Evolutionary conservation across 805 yeast genomes (phyloP).

Genomic region (Kluyveromyces aestuarii): DNA sequence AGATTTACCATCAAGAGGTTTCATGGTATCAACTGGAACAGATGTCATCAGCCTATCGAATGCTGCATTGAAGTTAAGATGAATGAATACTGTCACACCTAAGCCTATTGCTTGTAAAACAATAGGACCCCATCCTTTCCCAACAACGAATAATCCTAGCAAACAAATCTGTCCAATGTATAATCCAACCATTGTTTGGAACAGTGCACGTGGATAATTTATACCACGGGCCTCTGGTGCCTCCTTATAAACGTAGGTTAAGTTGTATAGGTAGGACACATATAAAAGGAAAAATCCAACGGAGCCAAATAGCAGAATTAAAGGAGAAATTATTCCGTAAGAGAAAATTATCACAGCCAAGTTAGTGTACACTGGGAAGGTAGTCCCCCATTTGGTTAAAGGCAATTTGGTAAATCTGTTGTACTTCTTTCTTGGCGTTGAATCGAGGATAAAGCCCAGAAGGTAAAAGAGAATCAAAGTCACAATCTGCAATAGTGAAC

Average conservation of each 20-base stretch:
- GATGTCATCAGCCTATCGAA: conserved; percentile 51
- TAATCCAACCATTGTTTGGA: conserved; percentile 81
- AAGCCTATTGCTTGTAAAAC: conserved; percentile 62
- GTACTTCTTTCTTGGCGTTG: conserved; percentile 61
- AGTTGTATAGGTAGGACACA: conserved; percentile 70
- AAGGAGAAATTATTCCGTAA: conserved; percentile 69
- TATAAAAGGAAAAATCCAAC: conserved; percentile 64
- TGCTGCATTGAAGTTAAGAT: conserved; percentile 53
- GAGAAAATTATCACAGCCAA: conserved; percentile 61
- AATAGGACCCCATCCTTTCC: conserved; percentile 93
- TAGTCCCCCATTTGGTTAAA: conserved; percentile 60
- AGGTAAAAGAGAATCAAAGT: conserved; percentile 51
- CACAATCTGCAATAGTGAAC: conserved; percentile 53
- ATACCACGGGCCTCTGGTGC: conserved; percentile 70
- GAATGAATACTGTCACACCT: conserved; percentile 59
- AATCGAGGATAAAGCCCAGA: conserved; percentile 48
- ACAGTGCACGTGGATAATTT: conserved; percentile 80
- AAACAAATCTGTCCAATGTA: conserved; percentile 83
- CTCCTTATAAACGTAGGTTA: conserved; percentile 60
- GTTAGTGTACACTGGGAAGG: conserved; percentile 67
- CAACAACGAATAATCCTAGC: conserved; percentile 78
- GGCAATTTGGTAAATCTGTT: conserved; percentile 46
- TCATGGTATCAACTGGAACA: conserved; percentile 67
- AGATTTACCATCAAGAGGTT: conserved; percentile 61
- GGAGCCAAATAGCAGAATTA: conserved; percentile 66